phyloP scores from a whole-genome alignment of 2,329 filamentous ascomycete genomes.

The Diaporthe destruens region DNA sequence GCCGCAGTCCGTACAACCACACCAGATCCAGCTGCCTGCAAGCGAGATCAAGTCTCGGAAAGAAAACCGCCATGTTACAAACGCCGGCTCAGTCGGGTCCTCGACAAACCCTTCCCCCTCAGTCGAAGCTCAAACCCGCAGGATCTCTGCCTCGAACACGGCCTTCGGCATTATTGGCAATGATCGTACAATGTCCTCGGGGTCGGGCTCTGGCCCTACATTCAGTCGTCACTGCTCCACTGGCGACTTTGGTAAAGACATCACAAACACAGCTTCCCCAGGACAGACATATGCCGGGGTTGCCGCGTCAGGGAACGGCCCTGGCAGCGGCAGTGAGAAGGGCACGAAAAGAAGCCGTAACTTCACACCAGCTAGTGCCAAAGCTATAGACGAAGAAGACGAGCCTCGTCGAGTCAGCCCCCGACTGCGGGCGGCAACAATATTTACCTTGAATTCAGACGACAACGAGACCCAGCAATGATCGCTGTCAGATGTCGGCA shows the following conservation, averaged over 20 bases:
- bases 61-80: constrained; percentile 53
- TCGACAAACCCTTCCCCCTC: constrained; percentile 40
- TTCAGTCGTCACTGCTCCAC: constrained; percentile 49
- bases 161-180: constrained; percentile 41
- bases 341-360: constrained; percentile 60
- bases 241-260: constrained; percentile 49
- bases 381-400: constrained; percentile 62
- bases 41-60: constrained; percentile 59
- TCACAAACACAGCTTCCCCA: constrained; percentile 48
- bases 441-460: background rate
- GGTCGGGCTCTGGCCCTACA: constrained; percentile 48
- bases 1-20: constrained; percentile 45
- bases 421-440: constrained; percentile 40
- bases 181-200: constrained; percentile 43
- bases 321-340: constrained; percentile 49
- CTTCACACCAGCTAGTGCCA: constrained; percentile 61
- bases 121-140: constrained; percentile 51
- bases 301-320: constrained; percentile 38
- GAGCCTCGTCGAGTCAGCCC: constrained; percentile 57
- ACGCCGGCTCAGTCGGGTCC: constrained; percentile 41
- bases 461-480: background rate
- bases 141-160: constrained; percentile 52
- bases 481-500: background rate
- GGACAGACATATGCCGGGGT: constrained; percentile 43
- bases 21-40: constrained; percentile 49